phyloP scores from a whole-genome alignment of 2,329 filamentous ascomycete genomes.

The Fusarium hainanense region DNA sequence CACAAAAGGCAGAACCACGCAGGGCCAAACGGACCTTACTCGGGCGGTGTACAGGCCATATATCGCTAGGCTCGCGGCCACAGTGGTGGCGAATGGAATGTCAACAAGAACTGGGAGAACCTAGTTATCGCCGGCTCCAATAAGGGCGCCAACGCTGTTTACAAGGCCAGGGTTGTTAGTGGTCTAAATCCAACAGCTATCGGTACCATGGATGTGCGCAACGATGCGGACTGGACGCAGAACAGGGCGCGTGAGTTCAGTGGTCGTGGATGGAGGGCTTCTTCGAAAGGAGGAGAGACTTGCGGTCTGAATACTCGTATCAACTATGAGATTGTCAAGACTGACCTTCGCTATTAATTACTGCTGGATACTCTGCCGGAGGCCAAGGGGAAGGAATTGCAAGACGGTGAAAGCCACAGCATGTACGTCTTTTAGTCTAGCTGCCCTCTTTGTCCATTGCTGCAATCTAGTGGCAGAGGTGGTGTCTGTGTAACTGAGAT shows the following conservation, averaged over 20 bases:
- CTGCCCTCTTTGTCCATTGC: no score
- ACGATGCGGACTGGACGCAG: neutral
- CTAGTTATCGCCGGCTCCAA: neutral
- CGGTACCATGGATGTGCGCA: neutral
- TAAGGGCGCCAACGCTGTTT: neutral
- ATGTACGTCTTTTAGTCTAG: fast-evolving
- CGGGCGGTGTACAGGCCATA: neutral
- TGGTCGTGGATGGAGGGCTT: neutral
- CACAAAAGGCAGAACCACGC: neutral
- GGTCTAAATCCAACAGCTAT: no score
- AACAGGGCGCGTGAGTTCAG: neutral
- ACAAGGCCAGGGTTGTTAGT: neutral
- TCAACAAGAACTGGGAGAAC: neutral
- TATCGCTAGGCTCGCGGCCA: neutral
- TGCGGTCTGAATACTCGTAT: fast-evolving
- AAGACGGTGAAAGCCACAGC: fast-evolving
- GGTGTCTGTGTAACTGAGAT: no score
- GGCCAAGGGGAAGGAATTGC: fast-evolving
- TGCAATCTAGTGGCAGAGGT: no score
- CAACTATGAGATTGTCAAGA: neutral
- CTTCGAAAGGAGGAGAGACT: neutral
- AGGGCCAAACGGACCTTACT: neutral
- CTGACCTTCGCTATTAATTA: neutral
- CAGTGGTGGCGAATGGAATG: neutral
- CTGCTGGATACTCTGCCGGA: no score